phyloP scores from a whole-genome alignment of 2,329 filamentous ascomycete species.

The Botryosphaeria agaves region DNA sequence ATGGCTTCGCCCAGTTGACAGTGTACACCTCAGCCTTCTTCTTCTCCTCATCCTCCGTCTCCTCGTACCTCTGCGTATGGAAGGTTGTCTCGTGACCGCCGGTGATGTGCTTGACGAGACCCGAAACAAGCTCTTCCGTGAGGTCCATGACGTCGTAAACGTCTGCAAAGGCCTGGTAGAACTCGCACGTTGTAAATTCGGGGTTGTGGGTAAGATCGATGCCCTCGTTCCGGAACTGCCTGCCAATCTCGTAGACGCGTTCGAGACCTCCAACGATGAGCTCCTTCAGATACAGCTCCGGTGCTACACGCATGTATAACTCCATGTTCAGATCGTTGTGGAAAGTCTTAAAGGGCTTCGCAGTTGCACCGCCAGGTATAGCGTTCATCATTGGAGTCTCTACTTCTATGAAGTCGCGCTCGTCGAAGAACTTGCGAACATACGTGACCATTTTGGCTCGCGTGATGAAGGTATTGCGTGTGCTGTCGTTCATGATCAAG shows the following conservation, averaged over 20 bases:
- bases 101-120: slow-evolving; percentile 74
- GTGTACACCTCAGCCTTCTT: slow-evolving; percentile 71
- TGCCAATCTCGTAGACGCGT: slow-evolving; percentile 87
- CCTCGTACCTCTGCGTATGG: slow-evolving; percentile 72
- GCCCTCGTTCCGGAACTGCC: slow-evolving; percentile 89
- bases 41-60: no score
- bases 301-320: slow-evolving; percentile 86
- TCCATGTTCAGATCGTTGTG: slow-evolving; percentile 95
- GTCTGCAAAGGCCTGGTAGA: slow-evolving; percentile 78
- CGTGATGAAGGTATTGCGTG: slow-evolving; percentile 67
- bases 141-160: slow-evolving; percentile 80
- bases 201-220: slow-evolving; percentile 92
- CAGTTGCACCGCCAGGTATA: slow-evolving; percentile 89
- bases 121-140: slow-evolving; percentile 85
- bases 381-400: slow-evolving; percentile 97
- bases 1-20: slow-evolving; percentile 92
- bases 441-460: slow-evolving; percentile 78
- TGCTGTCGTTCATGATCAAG: slow-evolving; percentile 87
- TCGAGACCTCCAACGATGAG: slow-evolving; percentile 84
- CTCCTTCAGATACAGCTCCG: slow-evolving; percentile 95
- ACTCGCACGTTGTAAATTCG: slow-evolving; percentile 95
- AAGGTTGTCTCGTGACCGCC: slow-evolving; percentile 75
- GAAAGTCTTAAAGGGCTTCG: slow-evolving; percentile 84
- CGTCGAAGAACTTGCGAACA: slow-evolving; percentile 77
- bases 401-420: slow-evolving; percentile 78